phyloP scores from a whole-genome alignment of 257 asterid genomes.

The Anisodus tanguticus region DNA sequence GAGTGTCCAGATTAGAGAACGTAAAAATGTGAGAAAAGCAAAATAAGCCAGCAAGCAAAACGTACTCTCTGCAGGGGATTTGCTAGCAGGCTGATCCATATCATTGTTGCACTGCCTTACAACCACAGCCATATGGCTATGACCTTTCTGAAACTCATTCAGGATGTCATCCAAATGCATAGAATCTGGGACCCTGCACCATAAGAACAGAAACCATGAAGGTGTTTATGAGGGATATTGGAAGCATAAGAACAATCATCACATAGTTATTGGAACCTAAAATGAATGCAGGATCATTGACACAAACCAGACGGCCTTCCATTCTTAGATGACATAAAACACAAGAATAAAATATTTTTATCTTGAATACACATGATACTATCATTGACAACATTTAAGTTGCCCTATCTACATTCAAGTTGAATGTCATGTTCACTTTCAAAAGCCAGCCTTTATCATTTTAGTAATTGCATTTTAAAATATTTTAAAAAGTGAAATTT shows the following conservation, averaged over 20 bases:
- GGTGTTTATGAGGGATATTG: not conserved
- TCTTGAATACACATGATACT: not conserved
- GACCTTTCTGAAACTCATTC: constrained; percentile 97
- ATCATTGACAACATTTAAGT: not conserved
- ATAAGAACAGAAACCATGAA: not conserved
- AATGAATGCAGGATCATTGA: not conserved
- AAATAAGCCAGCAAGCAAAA: constrained; percentile 6
- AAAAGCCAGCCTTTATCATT: not conserved
- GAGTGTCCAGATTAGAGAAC: constrained; percentile 1
- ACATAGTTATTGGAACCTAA: not conserved
- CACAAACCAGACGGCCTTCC: constrained; percentile 22
- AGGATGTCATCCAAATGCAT: constrained; percentile 90
- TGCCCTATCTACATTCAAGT: not conserved
- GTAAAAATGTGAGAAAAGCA: not conserved
- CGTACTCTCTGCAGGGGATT: constrained; percentile 47
- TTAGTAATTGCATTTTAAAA: not conserved
- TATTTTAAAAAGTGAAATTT: not conserved
- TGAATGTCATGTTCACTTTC: not conserved
- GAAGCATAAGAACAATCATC: constrained; percentile 9
- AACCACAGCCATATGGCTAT: constrained; percentile 97
- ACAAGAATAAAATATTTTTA: not conserved
- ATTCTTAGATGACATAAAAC: not conserved
- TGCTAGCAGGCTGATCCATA: constrained; percentile 39
- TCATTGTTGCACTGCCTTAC: constrained; percentile 58
- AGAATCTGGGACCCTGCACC: constrained; percentile 71